A percentile compares a stretch with the other conserved stretches of the same genome.
Evolutionary conservation across 192 early-diverging fungal species (phyloP).

Genomic region (Coemansia erecta): DNA sequence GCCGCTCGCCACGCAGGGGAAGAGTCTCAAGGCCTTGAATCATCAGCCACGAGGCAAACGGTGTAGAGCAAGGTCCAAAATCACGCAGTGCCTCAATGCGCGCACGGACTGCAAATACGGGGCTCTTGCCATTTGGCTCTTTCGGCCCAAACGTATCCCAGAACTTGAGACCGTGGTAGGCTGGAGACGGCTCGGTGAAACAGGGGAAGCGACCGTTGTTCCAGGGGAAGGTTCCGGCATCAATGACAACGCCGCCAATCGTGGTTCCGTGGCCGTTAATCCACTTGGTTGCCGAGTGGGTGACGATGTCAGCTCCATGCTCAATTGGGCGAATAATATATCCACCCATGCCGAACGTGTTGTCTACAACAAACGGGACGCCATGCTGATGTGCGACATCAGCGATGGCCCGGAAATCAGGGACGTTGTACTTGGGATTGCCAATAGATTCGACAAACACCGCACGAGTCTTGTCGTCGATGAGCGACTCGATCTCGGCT

Average conservation of each 20-base stretch:
- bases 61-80: conserved; percentile 79
- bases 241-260: conserved; percentile 87
- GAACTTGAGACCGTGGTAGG: conserved; percentile 86
- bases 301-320: conserved; percentile 94
- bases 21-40: conserved; percentile 90
- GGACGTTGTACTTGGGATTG: conserved; percentile 87
- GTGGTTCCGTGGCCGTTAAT: conserved; percentile 88
- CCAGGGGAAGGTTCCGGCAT: conserved; percentile 86
- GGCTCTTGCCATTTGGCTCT: conserved; percentile 54
- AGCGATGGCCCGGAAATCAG: conserved; percentile 81
- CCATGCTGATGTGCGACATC: conserved; percentile 77
- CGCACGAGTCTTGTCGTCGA: conserved; percentile 89
- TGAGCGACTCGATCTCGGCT: conserved; percentile 70
- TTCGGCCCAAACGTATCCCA: conserved; percentile 82
- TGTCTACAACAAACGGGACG: conserved; percentile 91
- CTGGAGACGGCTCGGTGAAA: conserved; percentile 74
- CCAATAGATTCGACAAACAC: conserved; percentile 90
- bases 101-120: conserved; percentile 74
- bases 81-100: conserved; percentile 85
- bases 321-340: conserved; percentile 82
- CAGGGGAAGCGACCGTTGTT: conserved; percentile 84
- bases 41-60: conserved; percentile 85
- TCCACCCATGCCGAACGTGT: conserved; percentile 93
- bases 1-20: conserved; percentile 83
- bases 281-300: conserved; percentile 95